Conservation (phyloP, 192 early-diverging fungal genomes). For the Backusella mclennaniae region DNA sequence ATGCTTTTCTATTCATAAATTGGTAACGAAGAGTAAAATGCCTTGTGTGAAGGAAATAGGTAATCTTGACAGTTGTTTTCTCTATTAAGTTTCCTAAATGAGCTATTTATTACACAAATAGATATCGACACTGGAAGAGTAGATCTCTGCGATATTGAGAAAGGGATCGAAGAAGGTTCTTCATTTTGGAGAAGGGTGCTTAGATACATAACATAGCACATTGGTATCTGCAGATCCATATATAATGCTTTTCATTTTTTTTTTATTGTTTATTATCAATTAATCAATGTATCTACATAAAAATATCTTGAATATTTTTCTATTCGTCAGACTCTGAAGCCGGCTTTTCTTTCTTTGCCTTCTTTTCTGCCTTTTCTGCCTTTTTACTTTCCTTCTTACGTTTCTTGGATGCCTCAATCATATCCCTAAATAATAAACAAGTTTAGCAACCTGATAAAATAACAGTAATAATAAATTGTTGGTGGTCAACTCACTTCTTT, state of each 20-base stretch:
- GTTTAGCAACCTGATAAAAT: background rate
- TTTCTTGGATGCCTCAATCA: constrained; percentile 40
- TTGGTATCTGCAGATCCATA: too few species aligned
- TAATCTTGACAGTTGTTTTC: background rate
- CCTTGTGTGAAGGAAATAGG: constrained; percentile 61
- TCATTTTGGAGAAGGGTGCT: background rate
- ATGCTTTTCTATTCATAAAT: constrained; percentile 59
- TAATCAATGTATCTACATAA: background rate
- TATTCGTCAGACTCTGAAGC: background rate
- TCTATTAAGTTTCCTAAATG: background rate
- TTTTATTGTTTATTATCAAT: too few species aligned
- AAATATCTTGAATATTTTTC: background rate
- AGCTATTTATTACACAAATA: background rate
- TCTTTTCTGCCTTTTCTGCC: constrained; percentile 6
- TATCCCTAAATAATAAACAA: constrained; percentile 25
- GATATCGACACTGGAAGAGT: constrained; percentile 29
- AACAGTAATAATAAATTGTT: background rate
- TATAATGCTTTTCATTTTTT: too few species aligned
- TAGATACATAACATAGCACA: background rate
- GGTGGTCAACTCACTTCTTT: constrained; percentile 52
- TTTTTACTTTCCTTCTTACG: constrained; percentile 26
- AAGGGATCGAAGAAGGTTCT: constrained; percentile 1
- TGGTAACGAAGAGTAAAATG: constrained; percentile 43
- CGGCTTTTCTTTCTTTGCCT: background rate
- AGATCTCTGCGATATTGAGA: background rate